These are phyloP conservation scores for Botrytis elliptica DNA, from an alignment of 2,329 filamentous ascomycete genomes.

Conservation along the genomic window DNA sequence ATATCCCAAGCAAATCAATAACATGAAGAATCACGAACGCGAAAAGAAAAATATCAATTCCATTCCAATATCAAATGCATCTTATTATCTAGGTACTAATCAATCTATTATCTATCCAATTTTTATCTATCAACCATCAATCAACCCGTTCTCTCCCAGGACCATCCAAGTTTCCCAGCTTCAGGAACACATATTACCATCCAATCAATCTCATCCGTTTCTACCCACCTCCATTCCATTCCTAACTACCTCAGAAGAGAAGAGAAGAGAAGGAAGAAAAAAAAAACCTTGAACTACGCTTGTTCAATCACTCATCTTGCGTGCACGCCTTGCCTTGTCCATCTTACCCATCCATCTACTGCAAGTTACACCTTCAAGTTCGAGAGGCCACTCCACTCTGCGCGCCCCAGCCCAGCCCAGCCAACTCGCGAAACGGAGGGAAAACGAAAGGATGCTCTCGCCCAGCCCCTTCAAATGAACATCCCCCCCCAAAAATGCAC, in stretches of 20 bases:
- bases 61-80: background rate
- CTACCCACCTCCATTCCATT: background rate
- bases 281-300: background rate
- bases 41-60: background rate
- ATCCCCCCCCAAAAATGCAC: background rate
- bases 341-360: background rate
- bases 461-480: background rate
- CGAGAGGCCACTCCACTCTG: background rate
- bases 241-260: background rate
- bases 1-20: background rate
- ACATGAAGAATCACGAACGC: background rate
- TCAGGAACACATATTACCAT: background rate
- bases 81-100: background rate
- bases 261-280: background rate
- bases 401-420: slow-evolving; percentile 6
- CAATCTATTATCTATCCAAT: background rate
- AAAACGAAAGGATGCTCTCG: background rate
- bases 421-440: background rate
- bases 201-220: background rate
- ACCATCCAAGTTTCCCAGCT: background rate
- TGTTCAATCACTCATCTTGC: background rate
- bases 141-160: background rate
- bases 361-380: background rate
- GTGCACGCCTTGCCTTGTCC: background rate
- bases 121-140: background rate